Evolutionary conservation across 805 yeast genomes (phyloP), one percentile per base, ranked within the genome.

Genomic region (Lachancea mirantina): DNA sequence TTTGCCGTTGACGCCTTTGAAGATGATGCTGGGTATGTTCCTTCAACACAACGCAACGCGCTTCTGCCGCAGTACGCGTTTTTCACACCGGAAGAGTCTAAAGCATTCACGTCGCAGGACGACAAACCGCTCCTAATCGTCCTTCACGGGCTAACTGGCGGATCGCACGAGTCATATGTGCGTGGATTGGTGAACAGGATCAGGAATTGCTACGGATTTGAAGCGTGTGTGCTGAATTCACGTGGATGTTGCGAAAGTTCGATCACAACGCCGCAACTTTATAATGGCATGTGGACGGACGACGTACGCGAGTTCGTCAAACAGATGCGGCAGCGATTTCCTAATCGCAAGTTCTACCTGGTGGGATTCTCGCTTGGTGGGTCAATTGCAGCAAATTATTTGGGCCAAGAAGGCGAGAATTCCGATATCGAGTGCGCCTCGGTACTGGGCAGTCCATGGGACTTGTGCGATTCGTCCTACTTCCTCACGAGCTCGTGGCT

Each of bases 281-380:
- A 78, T 58, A 73, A 72, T 47, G 94, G 80, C 1, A 65, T 73
- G 17, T 76, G 87, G 71, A 75, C 84, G 1, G 76, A 73, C 36
- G 95, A 84, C 57, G 53, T 84, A 20, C 63, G 78, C 32, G 68
- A 64, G 34, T 67, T 75, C 6, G 62, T 84, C 32, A 57, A 66
- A 30, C 68, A 69, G 19, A 55, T 84, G 43, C 61, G 67, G 25
- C 37, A 40, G 26, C 51, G 61, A 29, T 78, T 65, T 50, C 89
- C 94, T 1, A 59, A 67, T 32, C 60, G 77, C 32, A 72, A 84
- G n/a, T 72, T 81, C 36, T 77, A 70, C 48, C 68, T 78, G 19
- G 74, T 73, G n/a, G 95, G 94, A 3, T 78, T 78, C 48, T 78
- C 88, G n/a, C 67, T 84, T 34, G 95, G 95, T 2, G 88, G 81